Base-by-base conservation (phyloP, 805 yeast species). In the Ogataea chonburiensis region DNA sequence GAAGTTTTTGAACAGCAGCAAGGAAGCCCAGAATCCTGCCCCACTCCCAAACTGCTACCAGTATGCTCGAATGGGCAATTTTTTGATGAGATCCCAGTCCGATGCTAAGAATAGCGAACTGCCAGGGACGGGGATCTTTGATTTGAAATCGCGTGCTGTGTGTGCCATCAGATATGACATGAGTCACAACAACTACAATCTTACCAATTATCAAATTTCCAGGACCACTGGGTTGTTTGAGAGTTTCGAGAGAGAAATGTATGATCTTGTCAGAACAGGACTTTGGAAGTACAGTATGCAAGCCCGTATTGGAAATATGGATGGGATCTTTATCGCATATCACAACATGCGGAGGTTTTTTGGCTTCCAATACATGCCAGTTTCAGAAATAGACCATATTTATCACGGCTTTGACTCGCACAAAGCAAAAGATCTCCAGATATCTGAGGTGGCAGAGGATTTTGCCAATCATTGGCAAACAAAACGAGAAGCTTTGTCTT, bases 301-400 rank as follows among this genome's bases (percentile, higher is more conserved):
- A 60, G 98, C 96, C 0, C 70, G 97, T 44, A 84, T 91, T 26
- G 98, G 98, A 3, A 79, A 84, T 50, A 91, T 93, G 98, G 97
- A 89, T 60, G 98, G 98, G 5, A 86, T 93, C 3, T 87, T 86
- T 49, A 70, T 91, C 11, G 96, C 96, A 0, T 91, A 81, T 58
- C 98, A 91, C 59, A 91, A 89, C 57, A 73, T 87, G 34, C 69
- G 75, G 19, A 66, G 78, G 31, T 74, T 89, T 49, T 86, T 91
- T 61, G 98, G 97, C 3, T 93, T 88, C 60, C 91, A 88, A 58
- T 91, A 91, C 58, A 56, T 91, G 18, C 89, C 95, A 1, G 63
- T 89, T 32, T 60, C 66, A 1, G 85, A 79, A 24, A 73, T 91
- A 45, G 97, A 91, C 56, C 62, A 68, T 38, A 65, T 77, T 7